phyloP scores from a whole-genome alignment of 225 moss, liverwort and hornwort species.

The Marchantia paleacea region DNA sequence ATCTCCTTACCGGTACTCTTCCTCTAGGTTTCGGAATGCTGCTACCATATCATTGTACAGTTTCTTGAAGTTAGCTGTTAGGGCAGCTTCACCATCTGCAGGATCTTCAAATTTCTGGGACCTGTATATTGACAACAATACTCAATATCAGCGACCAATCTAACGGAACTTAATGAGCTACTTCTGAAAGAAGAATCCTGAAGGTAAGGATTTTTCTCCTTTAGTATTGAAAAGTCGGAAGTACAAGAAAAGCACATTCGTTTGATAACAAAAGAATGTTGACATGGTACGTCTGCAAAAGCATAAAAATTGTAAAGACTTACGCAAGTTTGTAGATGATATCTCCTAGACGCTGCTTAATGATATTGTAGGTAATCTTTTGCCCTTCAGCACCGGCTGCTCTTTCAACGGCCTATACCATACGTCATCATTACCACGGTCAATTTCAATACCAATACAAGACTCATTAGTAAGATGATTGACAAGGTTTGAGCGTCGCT shows the following conservation, averaged over 20 bases:
- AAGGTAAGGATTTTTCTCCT: no score
- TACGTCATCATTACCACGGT: not conserved
- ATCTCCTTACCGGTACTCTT: conserved; percentile 72
- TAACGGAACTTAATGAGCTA: not conserved
- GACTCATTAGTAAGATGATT: not conserved
- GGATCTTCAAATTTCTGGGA: conserved; percentile 97
- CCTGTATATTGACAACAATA: conserved; percentile 31
- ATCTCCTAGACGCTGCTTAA: conserved; percentile 85
- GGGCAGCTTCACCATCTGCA: conserved; percentile 67
- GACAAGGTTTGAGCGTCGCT: not conserved
- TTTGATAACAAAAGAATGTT: no score
- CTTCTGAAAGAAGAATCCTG: no score
- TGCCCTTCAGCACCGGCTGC: conserved; percentile 90
- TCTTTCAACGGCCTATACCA: conserved; percentile 82
- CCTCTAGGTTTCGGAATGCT: conserved; percentile 83
- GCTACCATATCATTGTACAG: conserved; percentile 75
- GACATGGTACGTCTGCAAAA: no score
- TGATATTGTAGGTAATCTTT: conserved; percentile 80
- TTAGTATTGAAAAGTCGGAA: not conserved
- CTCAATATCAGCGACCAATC: not conserved
- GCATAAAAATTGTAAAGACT: conserved; percentile 17
- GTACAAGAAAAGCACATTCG: not conserved
- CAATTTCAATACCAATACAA: not conserved
- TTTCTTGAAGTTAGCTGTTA: conserved; percentile 62
- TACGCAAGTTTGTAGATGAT: conserved; percentile 82